A percentile compares a stretch with the other conserved stretches of the same genome.
phyloP scores from a whole-genome alignment of 495 filamentous ascomycete genomes.

The Halenospora varia region DNA sequence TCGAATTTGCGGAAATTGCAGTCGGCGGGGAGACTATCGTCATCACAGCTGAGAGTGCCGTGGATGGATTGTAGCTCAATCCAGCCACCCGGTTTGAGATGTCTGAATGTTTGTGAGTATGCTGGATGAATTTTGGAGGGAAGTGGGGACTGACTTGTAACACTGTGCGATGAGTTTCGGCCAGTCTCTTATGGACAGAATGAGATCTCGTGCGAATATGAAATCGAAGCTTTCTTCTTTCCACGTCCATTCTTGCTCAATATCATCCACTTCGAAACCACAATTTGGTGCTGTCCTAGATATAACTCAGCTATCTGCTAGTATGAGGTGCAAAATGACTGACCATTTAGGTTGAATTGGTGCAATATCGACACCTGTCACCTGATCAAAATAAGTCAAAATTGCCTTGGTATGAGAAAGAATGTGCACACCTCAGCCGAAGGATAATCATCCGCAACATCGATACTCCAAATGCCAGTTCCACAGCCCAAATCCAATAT shows the following conservation, averaged over 20 bases:
- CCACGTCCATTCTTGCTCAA: slow-evolving; percentile 30
- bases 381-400: slow-evolving; percentile 1
- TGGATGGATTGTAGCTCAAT: slow-evolving; percentile 10
- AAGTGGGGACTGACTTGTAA: slow-evolving; percentile 7
- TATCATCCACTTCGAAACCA: slow-evolving; percentile 33
- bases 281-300: slow-evolving; percentile 29
- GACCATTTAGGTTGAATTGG: slow-evolving; percentile 22
- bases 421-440: slow-evolving; percentile 12
- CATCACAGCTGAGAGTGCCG: slow-evolving; percentile 13
- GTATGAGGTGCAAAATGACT: neutral
- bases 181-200: slow-evolving; percentile 18
- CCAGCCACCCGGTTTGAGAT: slow-evolving; percentile 20
- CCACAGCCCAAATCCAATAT: slow-evolving; percentile 60
- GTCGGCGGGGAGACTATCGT: slow-evolving; percentile 6
- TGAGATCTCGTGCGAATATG: slow-evolving; percentile 24
- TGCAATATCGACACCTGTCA: slow-evolving; percentile 18
- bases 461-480: slow-evolving; percentile 26
- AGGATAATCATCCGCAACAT: slow-evolving; percentile 21
- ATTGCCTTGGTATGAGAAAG: neutral
- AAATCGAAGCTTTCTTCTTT: slow-evolving; percentile 27
- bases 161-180: slow-evolving; percentile 14
- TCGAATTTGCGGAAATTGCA: slow-evolving; percentile 8
- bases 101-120: slow-evolving; percentile 1
- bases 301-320: neutral
- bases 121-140: neutral